These are phyloP conservation scores for Pilaira anomala DNA, from an alignment of 192 early-diverging fungal species.

Conservation along the genomic window DNA sequence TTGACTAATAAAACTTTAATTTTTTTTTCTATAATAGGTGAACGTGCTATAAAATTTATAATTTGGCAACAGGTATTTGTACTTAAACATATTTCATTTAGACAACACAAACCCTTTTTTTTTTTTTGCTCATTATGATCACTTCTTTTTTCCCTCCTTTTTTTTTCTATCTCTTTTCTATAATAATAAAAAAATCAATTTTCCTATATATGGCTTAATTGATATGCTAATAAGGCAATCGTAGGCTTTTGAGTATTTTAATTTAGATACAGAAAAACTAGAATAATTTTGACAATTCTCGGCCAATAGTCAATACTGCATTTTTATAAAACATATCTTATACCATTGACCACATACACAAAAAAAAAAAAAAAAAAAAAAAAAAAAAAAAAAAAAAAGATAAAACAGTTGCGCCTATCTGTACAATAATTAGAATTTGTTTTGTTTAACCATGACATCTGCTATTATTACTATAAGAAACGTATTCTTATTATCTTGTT, in stretches of 20 bases:
- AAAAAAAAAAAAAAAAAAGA: no score
- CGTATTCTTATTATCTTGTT: constrained; percentile 3
- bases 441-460: no score
- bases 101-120: not conserved
- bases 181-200: not conserved
- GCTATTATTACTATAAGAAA: no score
- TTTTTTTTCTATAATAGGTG: constrained; percentile 15
- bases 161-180: not conserved
- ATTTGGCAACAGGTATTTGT: constrained; percentile 55
- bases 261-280: not conserved
- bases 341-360: no score
- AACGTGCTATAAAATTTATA: constrained; percentile 55
- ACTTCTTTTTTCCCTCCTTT: not conserved
- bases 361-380: no score
- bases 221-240: not conserved
- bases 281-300: not conserved
- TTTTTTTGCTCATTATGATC: not conserved
- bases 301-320: no score
- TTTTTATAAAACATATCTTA: no score
- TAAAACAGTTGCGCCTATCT: no score
- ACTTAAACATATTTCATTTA: not conserved
- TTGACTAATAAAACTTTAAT: not conserved
- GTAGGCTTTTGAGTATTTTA: not conserved
- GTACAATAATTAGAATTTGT: no score
- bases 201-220: constrained; percentile 13